Evolutionary conservation across 1,139 yeast genomes (phyloP).

Genomic region (Wickerhamiella pararugosa): DNA sequence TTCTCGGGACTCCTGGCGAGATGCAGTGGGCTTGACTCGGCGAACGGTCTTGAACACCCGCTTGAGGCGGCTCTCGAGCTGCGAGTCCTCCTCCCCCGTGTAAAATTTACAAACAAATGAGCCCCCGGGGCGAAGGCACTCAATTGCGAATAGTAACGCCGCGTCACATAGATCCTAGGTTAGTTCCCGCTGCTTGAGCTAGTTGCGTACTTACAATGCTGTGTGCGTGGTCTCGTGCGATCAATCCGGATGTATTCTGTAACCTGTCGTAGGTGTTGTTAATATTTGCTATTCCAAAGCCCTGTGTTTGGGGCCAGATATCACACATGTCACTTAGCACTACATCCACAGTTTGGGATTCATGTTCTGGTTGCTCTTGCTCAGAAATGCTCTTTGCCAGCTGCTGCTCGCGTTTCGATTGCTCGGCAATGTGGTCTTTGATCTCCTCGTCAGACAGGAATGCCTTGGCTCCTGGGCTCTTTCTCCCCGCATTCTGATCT

Average conservation of each 20-base stretch:
- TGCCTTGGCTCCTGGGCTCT: not conserved
- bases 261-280: constrained; percentile 66
- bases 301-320: constrained; percentile 50
- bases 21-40: constrained; percentile 45
- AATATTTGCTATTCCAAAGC: constrained; percentile 59
- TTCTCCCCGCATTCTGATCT: constrained; percentile 21
- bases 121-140: constrained; percentile 54
- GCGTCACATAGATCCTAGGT: constrained; percentile 76
- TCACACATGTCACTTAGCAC: constrained; percentile 79
- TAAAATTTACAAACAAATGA: constrained; percentile 57
- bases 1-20: constrained; percentile 50
- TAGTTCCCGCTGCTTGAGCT: constrained; percentile 3
- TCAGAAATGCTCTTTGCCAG: not conserved
- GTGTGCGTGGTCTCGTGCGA: constrained; percentile 44
- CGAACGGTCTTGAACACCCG: constrained; percentile 44
- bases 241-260: constrained; percentile 55
- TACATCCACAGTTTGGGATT: constrained; percentile 36
- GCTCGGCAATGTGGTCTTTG: not conserved
- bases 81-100: constrained; percentile 51
- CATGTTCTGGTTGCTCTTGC: constrained; percentile 1
- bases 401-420: not conserved
- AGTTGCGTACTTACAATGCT: constrained; percentile 32
- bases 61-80: constrained; percentile 42
- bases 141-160: constrained; percentile 60
- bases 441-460: not conserved